Evolutionary conservation across 768 basidiomycete genomes (phyloP).

Genomic region (Pleurotus tuber-regium): DNA sequence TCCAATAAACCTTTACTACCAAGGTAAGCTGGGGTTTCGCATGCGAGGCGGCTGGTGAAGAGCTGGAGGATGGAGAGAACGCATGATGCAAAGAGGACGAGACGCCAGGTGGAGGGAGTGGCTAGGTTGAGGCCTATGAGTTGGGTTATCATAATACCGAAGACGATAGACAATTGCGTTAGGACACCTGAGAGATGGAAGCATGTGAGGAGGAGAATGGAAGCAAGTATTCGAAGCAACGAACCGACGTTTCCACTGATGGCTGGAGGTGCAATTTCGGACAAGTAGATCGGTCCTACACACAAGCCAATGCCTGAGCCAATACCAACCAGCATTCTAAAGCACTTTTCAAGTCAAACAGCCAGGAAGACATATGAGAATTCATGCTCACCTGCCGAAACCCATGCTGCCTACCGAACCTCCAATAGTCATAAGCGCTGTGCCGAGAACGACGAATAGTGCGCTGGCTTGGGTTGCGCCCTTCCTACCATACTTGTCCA

Average conservation of each 20-base stretch:
- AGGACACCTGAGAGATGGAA: constrained; percentile 67
- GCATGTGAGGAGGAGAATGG: no score
- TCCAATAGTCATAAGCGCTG: constrained; percentile 65
- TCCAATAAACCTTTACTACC: constrained; percentile 44
- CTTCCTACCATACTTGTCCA: constrained; percentile 71
- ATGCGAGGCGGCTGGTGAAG: constrained; percentile 47
- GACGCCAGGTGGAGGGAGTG: constrained; percentile 68
- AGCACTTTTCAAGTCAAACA: background rate
- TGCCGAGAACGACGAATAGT: constrained; percentile 51
- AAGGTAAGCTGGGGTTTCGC: constrained; percentile 76
- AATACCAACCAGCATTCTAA: constrained; percentile 64
- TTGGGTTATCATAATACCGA: constrained; percentile 88
- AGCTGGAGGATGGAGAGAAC: constrained; percentile 56
- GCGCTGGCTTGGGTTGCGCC: constrained; percentile 63
- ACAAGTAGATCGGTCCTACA: constrained; percentile 81
- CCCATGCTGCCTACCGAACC: constrained; percentile 52
- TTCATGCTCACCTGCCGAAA: constrained; percentile 56
- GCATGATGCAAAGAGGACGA: constrained; percentile 64
- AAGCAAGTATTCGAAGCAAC: constrained; percentile 19
- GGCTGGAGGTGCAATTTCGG: constrained; percentile 76
- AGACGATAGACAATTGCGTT: constrained; percentile 79
- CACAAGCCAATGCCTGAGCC: constrained; percentile 74
- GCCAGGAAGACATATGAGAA: background rate
- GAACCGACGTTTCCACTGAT: constrained; percentile 75
- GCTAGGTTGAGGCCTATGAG: constrained; percentile 68